Conservation (phyloP, 176 grass and related monocot genomes). For the Echinochloa phyllopogon region DNA sequence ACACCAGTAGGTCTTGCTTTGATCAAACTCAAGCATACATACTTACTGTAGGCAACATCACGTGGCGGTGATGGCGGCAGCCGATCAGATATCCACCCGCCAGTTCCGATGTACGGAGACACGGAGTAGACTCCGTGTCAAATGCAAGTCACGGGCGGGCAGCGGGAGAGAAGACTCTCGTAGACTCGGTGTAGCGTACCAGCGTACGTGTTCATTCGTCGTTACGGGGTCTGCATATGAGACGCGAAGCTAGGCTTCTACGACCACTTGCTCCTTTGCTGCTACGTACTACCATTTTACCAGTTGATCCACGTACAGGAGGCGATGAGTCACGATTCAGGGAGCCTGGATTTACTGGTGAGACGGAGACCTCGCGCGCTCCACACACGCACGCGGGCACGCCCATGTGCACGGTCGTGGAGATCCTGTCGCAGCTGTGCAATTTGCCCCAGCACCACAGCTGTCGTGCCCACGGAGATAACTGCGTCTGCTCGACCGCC, state of each 20-base stretch:
- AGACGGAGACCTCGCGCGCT: background rate
- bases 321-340: background rate
- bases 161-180: background rate
- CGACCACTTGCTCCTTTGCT: too few species aligned
- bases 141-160: background rate
- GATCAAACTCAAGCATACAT: background rate
- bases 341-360: background rate
- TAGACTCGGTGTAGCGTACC: background rate
- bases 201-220: background rate
- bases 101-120: background rate
- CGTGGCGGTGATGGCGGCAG: background rate
- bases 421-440: background rate
- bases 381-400: background rate
- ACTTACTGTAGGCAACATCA: background rate
- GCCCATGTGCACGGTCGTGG: constrained; percentile 1
- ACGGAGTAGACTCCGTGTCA: background rate
- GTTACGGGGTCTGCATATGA: background rate
- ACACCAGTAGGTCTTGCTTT: background rate
- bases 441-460: background rate
- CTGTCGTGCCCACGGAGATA: background rate
- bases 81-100: background rate
- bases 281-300: background rate
- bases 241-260: background rate
- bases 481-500: background rate
- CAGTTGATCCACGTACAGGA: background rate